These are phyloP conservation scores for Cladosporium cucumerinum DNA, from an alignment of 2,329 filamentous ascomycete genomes.

Conservation along the genomic window DNA sequence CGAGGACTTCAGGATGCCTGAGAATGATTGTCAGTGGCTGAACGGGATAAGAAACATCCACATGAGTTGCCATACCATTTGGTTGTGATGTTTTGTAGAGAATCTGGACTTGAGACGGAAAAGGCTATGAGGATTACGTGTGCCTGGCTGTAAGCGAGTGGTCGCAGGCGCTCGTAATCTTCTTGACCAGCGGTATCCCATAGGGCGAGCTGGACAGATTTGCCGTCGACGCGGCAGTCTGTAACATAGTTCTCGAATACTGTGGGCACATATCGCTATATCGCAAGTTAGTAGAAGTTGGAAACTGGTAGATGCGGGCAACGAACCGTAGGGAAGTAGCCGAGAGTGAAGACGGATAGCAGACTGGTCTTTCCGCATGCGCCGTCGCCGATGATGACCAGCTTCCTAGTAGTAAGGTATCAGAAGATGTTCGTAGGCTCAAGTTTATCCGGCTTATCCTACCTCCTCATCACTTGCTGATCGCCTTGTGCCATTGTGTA, in stretches of 20 bases:
- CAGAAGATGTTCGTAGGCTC: neutral
- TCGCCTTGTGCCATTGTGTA: conserved; percentile 37
- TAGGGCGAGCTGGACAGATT: conserved; percentile 94
- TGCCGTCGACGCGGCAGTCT: conserved; percentile 95
- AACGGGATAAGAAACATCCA: neutral
- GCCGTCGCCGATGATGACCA: conserved; percentile 95
- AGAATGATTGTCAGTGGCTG: neutral
- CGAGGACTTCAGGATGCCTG: conserved; percentile 74
- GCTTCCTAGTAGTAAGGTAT: conserved; percentile 61
- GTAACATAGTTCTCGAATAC: conserved; percentile 99
- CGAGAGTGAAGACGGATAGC: conserved; percentile 93
- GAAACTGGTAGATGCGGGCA: neutral
- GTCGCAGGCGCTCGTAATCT: conserved; percentile 93
- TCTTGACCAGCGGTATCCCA: conserved; percentile 99
- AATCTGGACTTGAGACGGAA: conserved; percentile 91
- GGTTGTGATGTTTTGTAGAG: conserved; percentile 94
- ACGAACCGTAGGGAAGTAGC: conserved; percentile 95
- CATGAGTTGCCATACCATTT: conserved; percentile 72
- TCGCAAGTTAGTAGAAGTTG: conserved; percentile 20
- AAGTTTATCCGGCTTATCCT: conserved; percentile 14
- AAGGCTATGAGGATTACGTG: conserved; percentile 97
- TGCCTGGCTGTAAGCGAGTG: conserved; percentile 92
- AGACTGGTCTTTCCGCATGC: conserved; percentile 98
- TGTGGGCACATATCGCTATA: conserved; percentile 65
- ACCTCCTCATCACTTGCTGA: conserved; percentile 40